Conservation (phyloP, 192 early-diverging fungal species). For the Linnemannia hyalina region DNA sequence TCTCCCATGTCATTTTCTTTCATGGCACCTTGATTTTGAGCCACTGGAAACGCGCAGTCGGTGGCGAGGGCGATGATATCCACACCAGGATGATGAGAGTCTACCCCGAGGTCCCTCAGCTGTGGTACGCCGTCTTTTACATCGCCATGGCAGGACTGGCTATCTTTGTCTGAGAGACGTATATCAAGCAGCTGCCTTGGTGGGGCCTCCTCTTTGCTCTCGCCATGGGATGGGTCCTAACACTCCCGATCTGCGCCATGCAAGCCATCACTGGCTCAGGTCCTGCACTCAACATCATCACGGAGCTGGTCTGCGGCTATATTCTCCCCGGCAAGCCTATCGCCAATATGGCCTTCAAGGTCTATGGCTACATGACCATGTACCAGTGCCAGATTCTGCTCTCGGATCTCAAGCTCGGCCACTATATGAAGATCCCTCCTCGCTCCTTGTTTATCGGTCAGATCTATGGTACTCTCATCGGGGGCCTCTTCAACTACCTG, state of each 20-base stretch:
- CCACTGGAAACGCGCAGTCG: slow-evolving; percentile 1
- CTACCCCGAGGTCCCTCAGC: slow-evolving; percentile 64
- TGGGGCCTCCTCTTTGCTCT: slow-evolving; percentile 60
- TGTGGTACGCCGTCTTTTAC: slow-evolving; percentile 64
- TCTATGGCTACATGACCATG: slow-evolving; percentile 69
- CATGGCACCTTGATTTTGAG: slow-evolving; percentile 71
- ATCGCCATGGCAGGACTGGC: slow-evolving; percentile 38
- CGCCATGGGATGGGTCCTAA: slow-evolving; percentile 45
- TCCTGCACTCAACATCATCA: slow-evolving; percentile 65
- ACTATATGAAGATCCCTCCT: slow-evolving; percentile 82
- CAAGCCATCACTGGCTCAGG: slow-evolving; percentile 63
- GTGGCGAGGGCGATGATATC: slow-evolving; percentile 33
- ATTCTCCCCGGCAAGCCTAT: slow-evolving; percentile 68
- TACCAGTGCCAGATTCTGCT: slow-evolving; percentile 82
- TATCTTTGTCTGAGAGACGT: slow-evolving; percentile 46
- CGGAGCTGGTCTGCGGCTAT: slow-evolving; percentile 71
- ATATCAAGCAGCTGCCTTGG: slow-evolving; percentile 60
- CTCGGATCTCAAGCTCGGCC: slow-evolving; percentile 79
- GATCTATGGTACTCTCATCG: slow-evolving; percentile 67
- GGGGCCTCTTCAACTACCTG: slow-evolving; percentile 59
- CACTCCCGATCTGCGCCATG: slow-evolving; percentile 69
- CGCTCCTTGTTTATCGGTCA: slow-evolving; percentile 73
- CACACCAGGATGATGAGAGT: slow-evolving; percentile 54
- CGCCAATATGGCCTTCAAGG: slow-evolving; percentile 71
- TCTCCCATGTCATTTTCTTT: slow-evolving; percentile 71